Evolutionary conservation across 140 eudicot species (phyloP), one percentile per base, ranked within the genome.

Genomic region (Ambrosia hybrid): DNA sequence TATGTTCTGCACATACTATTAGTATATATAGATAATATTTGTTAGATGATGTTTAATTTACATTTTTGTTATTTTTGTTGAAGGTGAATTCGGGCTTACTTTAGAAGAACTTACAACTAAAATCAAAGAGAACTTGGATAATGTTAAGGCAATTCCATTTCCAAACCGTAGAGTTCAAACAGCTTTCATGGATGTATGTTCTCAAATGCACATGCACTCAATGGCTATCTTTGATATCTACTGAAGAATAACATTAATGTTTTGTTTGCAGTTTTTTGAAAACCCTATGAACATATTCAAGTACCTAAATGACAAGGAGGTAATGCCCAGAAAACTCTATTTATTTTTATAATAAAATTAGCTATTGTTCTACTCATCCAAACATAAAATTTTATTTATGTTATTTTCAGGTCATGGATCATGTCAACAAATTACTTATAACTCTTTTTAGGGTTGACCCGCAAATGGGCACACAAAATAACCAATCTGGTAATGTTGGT

Each of bases 151-250:
- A 21, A 21, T 21, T 21, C 30, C 96, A 51, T 93, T 93, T 68
- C 98, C 90, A 68, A 93, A 93, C 73, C 98, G 97, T 6, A 85
- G 97, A 90, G 91, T 93, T 73, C 98, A 90, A 88, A 91, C 92
- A 21, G 98, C 98, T 63, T 85, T 93, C 79, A 83, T 93, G 96
- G 98, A 93, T 68, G 98, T 93, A 89, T 74, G 89, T 38, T 45
- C 7, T 41, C 58, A n/a, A 9, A 4, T 7, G 33, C n/a, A 56
- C 55, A 15, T 37, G 41, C 53, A 73, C 63, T 57, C 33, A 14
- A 33, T 26, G 21, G n/a, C 45, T 34, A 0, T 65, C 67, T 58
- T 13, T 8, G 1, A 71, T 62, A 9, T 63, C 30, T 49, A 14
- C 17, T 3, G 9, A 49, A 14, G n/a, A 30, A 11, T 79, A 55